Conservation (phyloP, 148 eudicot species). For the Camellia japonica region DNA sequence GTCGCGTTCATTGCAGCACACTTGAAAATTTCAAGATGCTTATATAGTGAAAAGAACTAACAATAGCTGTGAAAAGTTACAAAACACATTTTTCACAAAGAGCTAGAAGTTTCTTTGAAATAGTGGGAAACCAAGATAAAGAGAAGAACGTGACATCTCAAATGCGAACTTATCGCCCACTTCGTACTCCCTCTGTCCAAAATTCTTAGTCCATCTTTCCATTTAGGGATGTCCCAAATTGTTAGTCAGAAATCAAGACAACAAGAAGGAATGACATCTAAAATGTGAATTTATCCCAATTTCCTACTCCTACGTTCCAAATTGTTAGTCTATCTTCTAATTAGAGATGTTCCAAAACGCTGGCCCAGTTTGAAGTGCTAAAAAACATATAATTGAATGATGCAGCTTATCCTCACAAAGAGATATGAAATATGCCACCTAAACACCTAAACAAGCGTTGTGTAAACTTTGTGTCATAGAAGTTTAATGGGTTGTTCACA, state of each 20-base stretch:
- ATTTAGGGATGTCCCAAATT: too few species aligned
- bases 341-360: too few species aligned
- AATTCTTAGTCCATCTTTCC: too few species aligned
- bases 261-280: too few species aligned
- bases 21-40: background rate
- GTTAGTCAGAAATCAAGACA: too few species aligned
- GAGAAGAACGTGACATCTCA: background rate
- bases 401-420: background rate
- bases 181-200: background rate
- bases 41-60: background rate
- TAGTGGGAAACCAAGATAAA: slow-evolving; percentile 5
- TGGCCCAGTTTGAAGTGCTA: too few species aligned
- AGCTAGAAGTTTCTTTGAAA: background rate
- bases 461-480: background rate
- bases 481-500: background rate
- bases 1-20: background rate
- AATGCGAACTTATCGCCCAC: background rate
- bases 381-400: background rate
- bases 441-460: background rate
- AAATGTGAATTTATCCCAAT: too few species aligned
- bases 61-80: background rate
- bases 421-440: background rate
- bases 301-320: too few species aligned
- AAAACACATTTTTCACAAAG: background rate
- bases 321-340: too few species aligned